Conservation (phyloP, 139 green algal species). For the Klebsormidium nitens region DNA sequence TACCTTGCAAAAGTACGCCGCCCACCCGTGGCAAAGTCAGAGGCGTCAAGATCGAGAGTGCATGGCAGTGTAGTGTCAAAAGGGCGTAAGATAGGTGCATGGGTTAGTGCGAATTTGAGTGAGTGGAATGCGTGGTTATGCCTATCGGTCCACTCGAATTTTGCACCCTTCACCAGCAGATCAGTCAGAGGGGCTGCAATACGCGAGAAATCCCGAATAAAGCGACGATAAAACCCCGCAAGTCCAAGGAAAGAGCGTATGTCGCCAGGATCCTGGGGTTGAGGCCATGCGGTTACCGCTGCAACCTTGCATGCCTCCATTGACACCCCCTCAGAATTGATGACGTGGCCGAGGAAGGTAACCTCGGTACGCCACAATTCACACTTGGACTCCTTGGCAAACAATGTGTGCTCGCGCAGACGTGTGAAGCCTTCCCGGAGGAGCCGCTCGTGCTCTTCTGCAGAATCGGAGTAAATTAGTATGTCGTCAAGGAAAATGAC, state of each 20-base stretch:
- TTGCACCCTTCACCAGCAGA: constrained; percentile 28
- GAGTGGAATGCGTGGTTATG: constrained; percentile 24
- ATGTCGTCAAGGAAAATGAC: no score
- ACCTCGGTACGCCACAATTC: no score
- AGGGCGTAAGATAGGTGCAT: background rate
- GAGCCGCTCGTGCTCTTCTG: background rate
- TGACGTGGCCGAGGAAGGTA: constrained; percentile 38
- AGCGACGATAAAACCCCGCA: constrained; percentile 49
- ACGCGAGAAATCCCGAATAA: constrained; percentile 42
- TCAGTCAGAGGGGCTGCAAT: constrained; percentile 41
- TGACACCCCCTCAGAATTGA: constrained; percentile 29
- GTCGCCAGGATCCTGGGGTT: constrained; percentile 26
- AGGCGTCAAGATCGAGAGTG: background rate
- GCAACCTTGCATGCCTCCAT: constrained; percentile 43
- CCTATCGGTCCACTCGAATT: constrained; percentile 20
- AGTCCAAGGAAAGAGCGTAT: constrained; percentile 52
- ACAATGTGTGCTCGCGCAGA: background rate
- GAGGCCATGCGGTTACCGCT: constrained; percentile 40
- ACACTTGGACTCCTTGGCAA: no score
- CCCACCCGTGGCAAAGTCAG: constrained; percentile 2
- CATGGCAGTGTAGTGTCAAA: background rate
- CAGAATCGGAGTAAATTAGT: no score
- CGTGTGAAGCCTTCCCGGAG: background rate
- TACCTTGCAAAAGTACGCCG: no score
- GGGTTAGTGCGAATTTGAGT: constrained; percentile 8